Evolutionary conservation across 2,329 filamentous ascomycete genomes (phyloP).

Genomic region (Esteya vermicola): DNA sequence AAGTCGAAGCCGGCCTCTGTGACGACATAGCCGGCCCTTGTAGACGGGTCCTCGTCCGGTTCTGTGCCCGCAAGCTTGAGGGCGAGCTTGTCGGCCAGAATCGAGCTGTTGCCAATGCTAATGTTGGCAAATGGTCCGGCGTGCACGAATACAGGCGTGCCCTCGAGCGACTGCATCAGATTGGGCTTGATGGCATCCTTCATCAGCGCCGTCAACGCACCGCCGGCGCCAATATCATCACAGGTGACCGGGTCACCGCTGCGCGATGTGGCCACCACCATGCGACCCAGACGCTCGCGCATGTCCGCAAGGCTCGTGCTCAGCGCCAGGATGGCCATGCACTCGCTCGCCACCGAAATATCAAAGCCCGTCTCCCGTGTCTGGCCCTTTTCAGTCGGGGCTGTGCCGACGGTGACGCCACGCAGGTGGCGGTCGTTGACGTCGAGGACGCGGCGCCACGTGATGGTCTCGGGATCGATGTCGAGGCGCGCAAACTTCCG

Average conservation of each 20-base stretch:
- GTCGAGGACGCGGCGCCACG: conserved; percentile 89
- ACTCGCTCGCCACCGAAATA: conserved; percentile 94
- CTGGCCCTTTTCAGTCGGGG: conserved; percentile 79
- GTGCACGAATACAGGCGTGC: conserved; percentile 94
- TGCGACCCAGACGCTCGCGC: conserved; percentile 82
- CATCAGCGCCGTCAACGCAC: conserved; percentile 88
- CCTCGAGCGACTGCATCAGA: conserved; percentile 95
- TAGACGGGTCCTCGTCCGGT: conserved; percentile 67
- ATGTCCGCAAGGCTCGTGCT: conserved; percentile 80
- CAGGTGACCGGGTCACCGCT: conserved; percentile 85
- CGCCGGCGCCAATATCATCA: conserved; percentile 86
- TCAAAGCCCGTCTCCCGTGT: conserved; percentile 87
- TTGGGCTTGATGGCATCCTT: conserved; percentile 98
- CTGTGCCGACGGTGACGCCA: conserved; percentile 76
- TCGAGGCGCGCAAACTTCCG: conserved; percentile 80
- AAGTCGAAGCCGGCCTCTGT: conserved; percentile 98
- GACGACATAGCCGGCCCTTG: conserved; percentile 82
- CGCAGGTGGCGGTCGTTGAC: conserved; percentile 94
- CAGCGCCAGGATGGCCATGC: conserved; percentile 94
- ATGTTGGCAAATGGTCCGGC: conserved; percentile 98
- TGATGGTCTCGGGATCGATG: conserved; percentile 93
- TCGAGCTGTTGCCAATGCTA: conserved; percentile 89
- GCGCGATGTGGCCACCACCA: conserved; percentile 85
- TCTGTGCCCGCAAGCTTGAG: conserved; percentile 94
- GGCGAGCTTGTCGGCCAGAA: conserved; percentile 87